Base-by-base conservation (phyloP, 306 rosid genomes). In the Fragaria iinumae region DNA sequence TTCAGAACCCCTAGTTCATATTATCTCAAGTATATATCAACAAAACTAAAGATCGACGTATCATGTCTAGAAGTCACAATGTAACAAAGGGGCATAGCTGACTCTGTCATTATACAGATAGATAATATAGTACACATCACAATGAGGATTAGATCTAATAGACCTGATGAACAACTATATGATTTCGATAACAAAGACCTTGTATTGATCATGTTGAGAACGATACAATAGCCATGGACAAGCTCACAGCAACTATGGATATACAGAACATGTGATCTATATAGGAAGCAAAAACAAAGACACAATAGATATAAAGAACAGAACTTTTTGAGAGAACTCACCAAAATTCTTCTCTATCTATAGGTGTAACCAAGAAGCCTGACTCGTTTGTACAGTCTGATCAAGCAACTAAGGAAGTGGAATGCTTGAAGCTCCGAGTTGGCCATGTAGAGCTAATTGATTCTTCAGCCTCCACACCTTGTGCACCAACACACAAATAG, bases 401-500 rank as follows among this genome's bases (percentile, higher is more conserved):
- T 84, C 82, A 93, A 17, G 86, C 90, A 73, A 91, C 91, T 44
- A 91, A 53, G 78, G 93, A 87, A 67, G 82, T 78, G 59, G 81
- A 81, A 57, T 79, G 81, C 55, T 81, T 84, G 65, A 72, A 76
- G 73, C 76, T 76, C 55, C 76, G 82, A 70, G 76, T 78, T 73
- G 84, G 45, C 75, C 80, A 76, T 34, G 79, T 81, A 81, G 84
- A 84, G 80, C 82, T 72, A 79, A 80, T 62, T 53, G 92, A 75
- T 74, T 87, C 89, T 66, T 91, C 86, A 62, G 71, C 75, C 0
- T 80, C 80, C 21, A 88, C 67, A 49, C 86, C 92, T 47, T 91
- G 93, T 39, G 97, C 89, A 27, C 96, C 97, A 71, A 93, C 86
- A 72, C 90, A 81, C 69, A 91, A 79, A 80, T 87, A 91, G 23